Base-by-base conservation (phyloP, 352 stramenopile species). In the Phytopythium montanum region DNA sequence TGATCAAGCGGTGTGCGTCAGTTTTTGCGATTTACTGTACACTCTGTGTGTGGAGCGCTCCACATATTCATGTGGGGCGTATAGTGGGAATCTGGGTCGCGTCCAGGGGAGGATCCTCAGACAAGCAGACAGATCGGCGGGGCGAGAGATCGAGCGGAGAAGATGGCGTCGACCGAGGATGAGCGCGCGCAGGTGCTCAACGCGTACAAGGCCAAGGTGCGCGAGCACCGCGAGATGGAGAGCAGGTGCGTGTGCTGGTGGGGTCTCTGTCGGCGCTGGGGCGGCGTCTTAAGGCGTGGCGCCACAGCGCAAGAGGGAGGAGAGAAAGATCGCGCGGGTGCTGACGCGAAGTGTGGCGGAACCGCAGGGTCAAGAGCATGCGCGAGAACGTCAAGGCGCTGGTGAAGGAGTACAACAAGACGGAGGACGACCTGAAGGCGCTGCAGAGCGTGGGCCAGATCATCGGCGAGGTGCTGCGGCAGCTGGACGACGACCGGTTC, bases 401-500 rank as follows among this genome's bases (percentile, higher is more conserved):
- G 8, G 88, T 98, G 36, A 93, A 90, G 57, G 93, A 98, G 56
- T 99, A 98, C 78, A 96, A 99, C 82, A 99, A 99, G 85, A 99
- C 97, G 34, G 97, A 99, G 68, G 95, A 99, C 58, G 97, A 99
- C 70, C 87, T 99, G 44, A 98, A 97, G 70, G 97, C 97, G 31
- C 69, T 96, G 50, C 87, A 95, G 85, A 98, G 84, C 62, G 96
- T 99, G 13, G 97, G 97, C 14, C 97, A 99, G 76, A 99, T 99
- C 72, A 99, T 99, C 62, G 97, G 97, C 36, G 97, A 99, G 69
- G 97, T 99, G 39, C 73, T 99, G 61, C 98, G 98, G 64, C 90
- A 98, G 64, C 77, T 99, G 48, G 97, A 99, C 66, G 88, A 97
- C 39, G 97, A 99, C 69, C 85, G 97, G 29, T 99, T 99, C 76